Base-by-base conservation (phyloP, 805 yeast species). In the Kurtzmaniella cleridarum region DNA sequence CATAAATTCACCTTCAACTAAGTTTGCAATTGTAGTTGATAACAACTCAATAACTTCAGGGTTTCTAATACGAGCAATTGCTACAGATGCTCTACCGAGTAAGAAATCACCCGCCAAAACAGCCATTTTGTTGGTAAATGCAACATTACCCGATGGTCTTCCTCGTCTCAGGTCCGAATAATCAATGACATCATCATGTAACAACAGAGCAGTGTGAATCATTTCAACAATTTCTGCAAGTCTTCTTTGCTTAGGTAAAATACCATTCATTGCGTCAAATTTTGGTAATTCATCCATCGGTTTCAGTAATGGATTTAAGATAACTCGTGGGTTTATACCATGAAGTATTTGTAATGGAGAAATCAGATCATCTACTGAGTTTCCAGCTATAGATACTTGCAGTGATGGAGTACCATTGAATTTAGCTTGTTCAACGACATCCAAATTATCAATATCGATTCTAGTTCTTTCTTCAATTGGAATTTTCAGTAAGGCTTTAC, bases 1-100 rank as follows among this genome's bases (percentile, higher is more conserved):
- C 98, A 93, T 93, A 59, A 93, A 91, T 65, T 93, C 98, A 36
- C 98, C 98, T 65, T 93, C 98, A 1, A 93, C 98, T 43, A 93
- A 72, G 58, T 93, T 93, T 10, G 98, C 98, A 57, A 93, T 93
- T 26, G 96, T 84, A 11, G 96, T 91, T 3, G 97, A 89, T 68
- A 93, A 78, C 44, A 93, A 72, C 66, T 93, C 98, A 42, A 89
- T 90, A 34, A 93, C 98, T 66, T 93, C 98, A n/a, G 96, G 91
- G 59, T 93, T 91, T 55, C 97, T 73, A 36, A 93, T 66, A 44
- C 98, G 71, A 10, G 97, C 95, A 47, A 93, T 81, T 2, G 96
- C 90, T 8, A 93, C 97, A 0, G 98, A 90, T 0, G 98, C 98
- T 51, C 98, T 75, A 13, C 96, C 98, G 34, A 93, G 75, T 41